Base-by-base conservation (phyloP, 2,329 filamentous ascomycete genomes). In the Lachnellula hyalina region DNA sequence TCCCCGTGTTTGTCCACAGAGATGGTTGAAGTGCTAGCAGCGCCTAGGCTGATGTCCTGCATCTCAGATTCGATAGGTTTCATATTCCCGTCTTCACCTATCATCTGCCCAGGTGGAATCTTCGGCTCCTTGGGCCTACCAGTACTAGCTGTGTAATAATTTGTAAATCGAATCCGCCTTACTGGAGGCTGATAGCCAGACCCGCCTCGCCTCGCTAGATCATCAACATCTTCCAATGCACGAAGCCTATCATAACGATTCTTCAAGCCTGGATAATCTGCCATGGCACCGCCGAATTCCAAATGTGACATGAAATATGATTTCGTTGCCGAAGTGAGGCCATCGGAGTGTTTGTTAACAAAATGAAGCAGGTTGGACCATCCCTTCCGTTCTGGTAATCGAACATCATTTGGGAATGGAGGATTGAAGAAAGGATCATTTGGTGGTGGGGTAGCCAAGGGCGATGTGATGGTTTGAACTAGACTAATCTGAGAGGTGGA, bases 131-230 rank as follows among this genome's bases (percentile, higher is more conserved):
- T 91, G 2, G 79, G 78, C 55, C 83, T 78, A 3, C 91, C 91
- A 9, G 87, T 86, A 61, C 88, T 91, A n/a, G 88, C 81, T 1
- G 91, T 96, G 68, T 93, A 96, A 69, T 96, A 96, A 67, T 96
- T 96, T 54, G 90, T 78, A 65, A 96, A 96, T 15, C 90, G 80
- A 11, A 94, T 81, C 51, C 86, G 77, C 2, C 75, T 73, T 2
- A 74, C 73, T 60, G 42, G 48, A 45, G 53, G 51, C 50, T 64
- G 58, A 54, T 64, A 53, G 15, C 57, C 61, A 53, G 54, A 28
- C 17, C 61, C 46, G 59, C 52, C 45, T 63, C 59, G 49, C 65
- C 45, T 51, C 21, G 61, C 70, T 1, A 79, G 63, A 59, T 86
- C 83, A 54, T 89, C 80, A 4, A 84, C 74, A 65, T 89, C 85